Percentiles rank a stretch among this genome's conserved stretches.
phyloP scores from a whole-genome alignment of 176 grass and related monocot genomes.

The Juncus inflexus region DNA sequence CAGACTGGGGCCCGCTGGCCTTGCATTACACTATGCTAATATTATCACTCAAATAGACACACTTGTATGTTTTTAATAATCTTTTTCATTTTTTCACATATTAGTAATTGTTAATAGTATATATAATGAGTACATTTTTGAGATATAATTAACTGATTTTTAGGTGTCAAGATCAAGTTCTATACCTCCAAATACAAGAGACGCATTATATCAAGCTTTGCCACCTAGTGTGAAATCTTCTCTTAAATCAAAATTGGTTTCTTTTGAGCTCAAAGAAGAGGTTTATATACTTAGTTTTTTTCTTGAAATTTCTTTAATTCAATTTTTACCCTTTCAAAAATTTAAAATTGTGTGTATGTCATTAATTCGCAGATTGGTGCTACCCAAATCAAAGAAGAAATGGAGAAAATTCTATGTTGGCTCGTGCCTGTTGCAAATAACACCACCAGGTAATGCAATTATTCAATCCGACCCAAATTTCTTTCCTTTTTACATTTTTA shows the following conservation, averaged over 20 bases:
- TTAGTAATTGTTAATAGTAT: slow-evolving; percentile 18
- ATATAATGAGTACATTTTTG: slow-evolving; percentile 3
- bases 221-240: slow-evolving; percentile 67
- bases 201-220: slow-evolving; percentile 79
- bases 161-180: slow-evolving; percentile 74
- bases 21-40: slow-evolving; percentile 98
- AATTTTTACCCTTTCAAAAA: slow-evolving; percentile 14
- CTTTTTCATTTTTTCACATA: slow-evolving; percentile 18
- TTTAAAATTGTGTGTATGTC: slow-evolving; percentile 24
- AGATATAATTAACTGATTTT: slow-evolving; percentile 3
- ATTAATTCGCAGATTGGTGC: slow-evolving; percentile 63
- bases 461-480: not conserved
- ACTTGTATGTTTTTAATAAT: slow-evolving; percentile 56
- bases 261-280: slow-evolving; percentile 83
- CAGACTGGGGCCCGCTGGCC: slow-evolving; percentile 93
- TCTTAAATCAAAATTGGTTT: slow-evolving; percentile 56
- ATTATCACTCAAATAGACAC: slow-evolving; percentile 92
- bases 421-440: slow-evolving; percentile 81
- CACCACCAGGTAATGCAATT: slow-evolving; percentile 70
- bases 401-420: slow-evolving; percentile 88
- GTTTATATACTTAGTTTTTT: slow-evolving; percentile 33
- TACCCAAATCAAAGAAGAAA: slow-evolving; percentile 87
- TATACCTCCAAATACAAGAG: slow-evolving; percentile 58
- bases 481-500: not conserved
- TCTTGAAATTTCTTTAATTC: not conserved